These are phyloP conservation scores for Cadophora sp. DNA, from an alignment of 2,329 filamentous ascomycete genomes.

Conservation along the genomic window DNA sequence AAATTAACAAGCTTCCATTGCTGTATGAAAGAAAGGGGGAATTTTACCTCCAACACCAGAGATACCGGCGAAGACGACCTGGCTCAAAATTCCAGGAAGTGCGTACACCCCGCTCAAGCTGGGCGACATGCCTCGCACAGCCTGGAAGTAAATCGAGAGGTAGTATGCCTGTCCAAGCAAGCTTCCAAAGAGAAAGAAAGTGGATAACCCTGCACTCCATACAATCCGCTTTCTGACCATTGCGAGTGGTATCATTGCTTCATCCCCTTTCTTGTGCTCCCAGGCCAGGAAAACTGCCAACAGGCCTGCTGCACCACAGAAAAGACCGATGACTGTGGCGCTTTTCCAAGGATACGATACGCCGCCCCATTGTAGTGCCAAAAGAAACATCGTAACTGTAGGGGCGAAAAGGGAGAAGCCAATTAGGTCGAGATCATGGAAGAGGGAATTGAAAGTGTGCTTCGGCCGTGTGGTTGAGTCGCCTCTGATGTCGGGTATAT, in stretches of 20 bases:
- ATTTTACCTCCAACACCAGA: slow-evolving; percentile 32
- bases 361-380: slow-evolving; percentile 48
- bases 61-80: slow-evolving; percentile 33
- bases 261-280: slow-evolving; percentile 41
- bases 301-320: slow-evolving; percentile 36
- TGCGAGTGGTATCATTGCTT: slow-evolving; percentile 41
- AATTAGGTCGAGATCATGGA: slow-evolving; percentile 42
- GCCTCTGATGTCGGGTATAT: slow-evolving; percentile 40
- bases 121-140: slow-evolving; percentile 49
- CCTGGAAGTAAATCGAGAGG: slow-evolving; percentile 58
- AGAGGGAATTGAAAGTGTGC: neutral
- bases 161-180: slow-evolving; percentile 49
- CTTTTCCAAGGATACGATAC: slow-evolving; percentile 44
- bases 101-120: slow-evolving; percentile 49
- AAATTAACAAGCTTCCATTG: neutral
- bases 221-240: slow-evolving; percentile 39
- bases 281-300: slow-evolving; percentile 39
- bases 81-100: slow-evolving; percentile 49
- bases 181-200: slow-evolving; percentile 29
- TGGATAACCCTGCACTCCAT: slow-evolving; percentile 28
- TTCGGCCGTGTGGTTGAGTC: slow-evolving; percentile 16
- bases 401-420: slow-evolving; percentile 47
- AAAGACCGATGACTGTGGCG: slow-evolving; percentile 41
- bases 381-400: slow-evolving; percentile 44
- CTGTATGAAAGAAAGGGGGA: too few relatives aligned